A percentile compares a stretch with the other conserved stretches of the same genome.
Conservation (phyloP, 192 early-diverging fungal genomes). For the Podila clonocystis region DNA sequence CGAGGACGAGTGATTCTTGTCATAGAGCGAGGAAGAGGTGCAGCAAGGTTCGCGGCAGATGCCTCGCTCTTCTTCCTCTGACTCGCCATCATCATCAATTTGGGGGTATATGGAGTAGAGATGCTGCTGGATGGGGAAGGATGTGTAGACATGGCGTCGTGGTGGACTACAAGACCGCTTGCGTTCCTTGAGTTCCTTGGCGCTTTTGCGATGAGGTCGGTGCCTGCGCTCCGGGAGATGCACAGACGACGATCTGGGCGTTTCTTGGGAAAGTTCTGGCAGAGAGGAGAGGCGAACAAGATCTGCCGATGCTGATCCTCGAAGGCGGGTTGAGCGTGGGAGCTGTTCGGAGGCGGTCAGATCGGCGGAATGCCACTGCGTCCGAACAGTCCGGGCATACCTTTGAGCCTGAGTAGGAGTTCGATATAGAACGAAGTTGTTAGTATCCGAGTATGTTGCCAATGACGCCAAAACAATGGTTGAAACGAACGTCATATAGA, state of each 20-base stretch:
- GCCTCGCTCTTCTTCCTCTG: not conserved
- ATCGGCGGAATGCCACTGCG: not conserved
- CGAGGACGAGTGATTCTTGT: no score
- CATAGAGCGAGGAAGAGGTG: not conserved
- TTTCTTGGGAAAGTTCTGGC: not conserved
- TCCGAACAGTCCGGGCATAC: not conserved
- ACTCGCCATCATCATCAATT: not conserved
- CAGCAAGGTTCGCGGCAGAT: not conserved
- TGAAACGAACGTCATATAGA: no score
- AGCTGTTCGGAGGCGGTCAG: not conserved
- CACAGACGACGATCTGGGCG: not conserved
- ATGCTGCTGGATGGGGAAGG: not conserved
- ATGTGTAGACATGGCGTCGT: not conserved
- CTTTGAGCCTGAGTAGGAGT: not conserved
- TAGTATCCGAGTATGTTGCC: no score
- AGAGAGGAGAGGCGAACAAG: not conserved
- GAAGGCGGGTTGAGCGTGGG: not conserved
- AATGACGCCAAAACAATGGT: no score
- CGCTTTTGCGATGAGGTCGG: not conserved
- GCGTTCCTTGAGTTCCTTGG: not conserved
- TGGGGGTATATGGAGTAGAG: not conserved
- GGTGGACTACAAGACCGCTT: not conserved
- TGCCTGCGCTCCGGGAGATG: not conserved
- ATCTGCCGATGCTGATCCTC: not conserved
- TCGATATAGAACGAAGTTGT: no score